Evolutionary conservation across 2,329 filamentous ascomycete genomes (phyloP).

Genomic region (Fusarium sp.): DNA sequence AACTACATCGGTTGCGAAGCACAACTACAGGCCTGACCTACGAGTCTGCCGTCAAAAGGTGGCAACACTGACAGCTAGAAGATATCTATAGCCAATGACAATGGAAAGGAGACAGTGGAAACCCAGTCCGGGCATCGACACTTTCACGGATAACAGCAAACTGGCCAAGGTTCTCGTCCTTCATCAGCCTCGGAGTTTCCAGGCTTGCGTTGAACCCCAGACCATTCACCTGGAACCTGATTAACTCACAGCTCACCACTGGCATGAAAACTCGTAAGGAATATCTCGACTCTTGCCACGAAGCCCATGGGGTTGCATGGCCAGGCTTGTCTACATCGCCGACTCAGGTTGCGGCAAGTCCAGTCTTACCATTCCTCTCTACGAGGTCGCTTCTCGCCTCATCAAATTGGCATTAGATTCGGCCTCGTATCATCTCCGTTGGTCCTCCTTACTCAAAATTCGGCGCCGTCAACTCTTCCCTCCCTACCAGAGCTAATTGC

Average conservation of each 20-base stretch:
- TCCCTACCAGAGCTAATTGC: background rate
- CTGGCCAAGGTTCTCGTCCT: no score
- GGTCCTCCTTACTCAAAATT: slow-evolving; percentile 71
- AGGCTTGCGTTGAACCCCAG: background rate
- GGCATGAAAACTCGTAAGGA: background rate
- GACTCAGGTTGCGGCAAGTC: slow-evolving; percentile 97
- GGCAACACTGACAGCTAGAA: background rate
- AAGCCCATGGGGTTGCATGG: slow-evolving; percentile 77
- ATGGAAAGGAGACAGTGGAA: background rate
- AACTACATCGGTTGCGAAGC: background rate
- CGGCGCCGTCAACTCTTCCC: slow-evolving; percentile 40
- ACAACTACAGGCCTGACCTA: background rate
- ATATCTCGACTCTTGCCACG: background rate
- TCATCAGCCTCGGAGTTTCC: background rate
- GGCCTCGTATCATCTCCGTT: slow-evolving; percentile 89
- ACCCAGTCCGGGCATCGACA: background rate
- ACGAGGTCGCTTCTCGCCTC: slow-evolving; percentile 93
- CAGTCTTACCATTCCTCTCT: slow-evolving; percentile 90
- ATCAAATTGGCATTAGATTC: slow-evolving; percentile 97
- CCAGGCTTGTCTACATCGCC: slow-evolving; percentile 70
- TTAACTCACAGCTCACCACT: background rate
- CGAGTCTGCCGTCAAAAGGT: background rate
- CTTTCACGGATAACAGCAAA: background rate
- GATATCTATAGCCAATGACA: accelerated
- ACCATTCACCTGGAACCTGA: accelerated